Base-by-base conservation (phyloP, 345 rosid genomes). In the Pseudoturritis turrita region DNA sequence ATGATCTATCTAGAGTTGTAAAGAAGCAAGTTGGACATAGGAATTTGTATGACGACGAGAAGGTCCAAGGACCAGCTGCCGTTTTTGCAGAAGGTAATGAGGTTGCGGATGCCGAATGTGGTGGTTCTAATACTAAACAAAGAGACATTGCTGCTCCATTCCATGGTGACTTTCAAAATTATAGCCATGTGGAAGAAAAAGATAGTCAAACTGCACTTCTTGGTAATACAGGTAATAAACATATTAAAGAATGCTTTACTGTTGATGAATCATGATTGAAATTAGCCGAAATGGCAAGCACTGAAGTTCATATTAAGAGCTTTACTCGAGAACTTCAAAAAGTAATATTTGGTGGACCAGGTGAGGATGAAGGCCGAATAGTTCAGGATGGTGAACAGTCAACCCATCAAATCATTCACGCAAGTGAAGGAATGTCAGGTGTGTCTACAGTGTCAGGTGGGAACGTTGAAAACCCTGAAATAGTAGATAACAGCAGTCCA, bases 11-110 rank as follows among this genome's bases (percentile, higher is more conserved):
- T 58, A 68, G 66, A 56, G 61, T 65, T 19, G 79, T 79, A 74
- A 77, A 75, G 33, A 84, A 82, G 25, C 82, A 73, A 68, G 70
- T 73, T 70, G 75, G 54, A 28, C 86, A 83, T 41, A 85, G 72
- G 14, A 75, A 72, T 51, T 9, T 63, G 70, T 43, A 7, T 3
- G 96, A 86, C 62, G 89, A 89, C 72, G 87, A 85, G 40, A 89
- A 86, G 79, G 86, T 88, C 68, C 81, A 81, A 66, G 89, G 85
- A 62, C 75, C 77, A 61, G 69, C 72, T 25, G 37, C 55, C 58
- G 65, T 49, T 13, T 39, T 61, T 31, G 85, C 55, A 47, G 83
- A 64, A 68, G 63, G 61, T 43, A 59, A 75, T 58, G 71, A 70
- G 66, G 56, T 53, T 17, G 72, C 47, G 59, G 60, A 53, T 43